Base-by-base conservation (phyloP, 371 early-diverging fungal species). In the Syncephalastrum contaminatum region DNA sequence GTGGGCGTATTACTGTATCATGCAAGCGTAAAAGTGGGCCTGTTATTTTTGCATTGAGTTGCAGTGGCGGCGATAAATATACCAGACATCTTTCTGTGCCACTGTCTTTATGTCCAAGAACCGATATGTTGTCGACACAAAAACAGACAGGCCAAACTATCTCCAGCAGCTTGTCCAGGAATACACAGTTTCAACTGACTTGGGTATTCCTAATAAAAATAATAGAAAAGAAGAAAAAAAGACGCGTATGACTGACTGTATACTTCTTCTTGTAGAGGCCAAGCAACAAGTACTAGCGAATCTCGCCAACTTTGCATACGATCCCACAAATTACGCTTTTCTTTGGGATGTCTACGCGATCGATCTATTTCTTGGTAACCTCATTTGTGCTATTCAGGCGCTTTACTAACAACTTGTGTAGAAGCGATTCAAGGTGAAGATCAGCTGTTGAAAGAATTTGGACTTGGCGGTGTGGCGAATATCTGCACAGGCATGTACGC, bases 291-390 rank as follows among this genome's bases (percentile, higher is more conserved):
- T 84, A 18, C 54, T 85, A 12, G 83, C 84, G 1, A 73, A 82
- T 58, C 64, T 85, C 13, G 82, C 77, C 40, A 85, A 85, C 60
- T 85, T 85, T 60, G 80, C 86, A 4, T 84, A 85, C 46, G 82
- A 85, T 67, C 81, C 86, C 0, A 72, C 75, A 22, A 85, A 85
- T 54, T 78, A 80, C 40, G 53, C 64, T 4, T 75, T 59, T 40
- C 60, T 85, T 6, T 75, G 72, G 70, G 56, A 82, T 44, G 48
- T 77, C 3, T 61, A 80, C 20, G 77, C 63, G 8, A 60, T 74
- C 3, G 70, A 78, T 21, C 43, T 84, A 21, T 84, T 85, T 57
- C 51, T 85, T 16, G 77, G 80, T 79, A 65, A n/a, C 4, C 18
- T 41, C 22, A 4, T 4, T 41, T 42, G 16, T 13, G 3, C 3